phyloP scores from a whole-genome alignment of 352 stramenopile genomes.

The Globisporangium radiosum region DNA sequence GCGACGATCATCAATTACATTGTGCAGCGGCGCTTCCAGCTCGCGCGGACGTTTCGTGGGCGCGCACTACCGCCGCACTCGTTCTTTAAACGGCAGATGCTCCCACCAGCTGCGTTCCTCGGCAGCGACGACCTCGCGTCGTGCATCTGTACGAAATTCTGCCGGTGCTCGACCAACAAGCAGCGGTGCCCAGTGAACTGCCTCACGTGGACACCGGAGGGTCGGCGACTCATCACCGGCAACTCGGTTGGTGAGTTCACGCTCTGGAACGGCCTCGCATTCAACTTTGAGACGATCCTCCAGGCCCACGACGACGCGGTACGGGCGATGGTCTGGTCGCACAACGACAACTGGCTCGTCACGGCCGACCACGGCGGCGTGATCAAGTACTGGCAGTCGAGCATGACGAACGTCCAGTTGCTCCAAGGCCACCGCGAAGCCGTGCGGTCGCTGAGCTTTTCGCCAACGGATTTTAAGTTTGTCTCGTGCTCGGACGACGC shows the following conservation, averaged over 20 bases:
- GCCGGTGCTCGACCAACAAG: conserved; percentile 87
- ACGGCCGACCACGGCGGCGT: conserved; percentile 86
- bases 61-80: conserved; percentile 67
- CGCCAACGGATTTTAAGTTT: conserved; percentile 97
- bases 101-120: conserved; percentile 58
- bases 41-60: conserved; percentile 36
- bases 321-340: conserved; percentile 87
- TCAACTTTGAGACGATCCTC: conserved; percentile 97
- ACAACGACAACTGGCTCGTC: conserved; percentile 88
- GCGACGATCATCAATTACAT: conserved; percentile 82
- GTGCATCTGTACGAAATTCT: conserved; percentile 85
- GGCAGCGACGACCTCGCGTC: conserved; percentile 63
- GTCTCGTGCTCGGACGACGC: conserved; percentile 96
- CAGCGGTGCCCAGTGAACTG: conserved; percentile 89
- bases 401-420: conserved; percentile 85
- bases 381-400: conserved; percentile 91
- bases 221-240: conserved; percentile 92
- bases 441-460: conserved; percentile 95
- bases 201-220: conserved; percentile 95
- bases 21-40: conserved; percentile 64
- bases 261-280: conserved; percentile 96
- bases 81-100: conserved; percentile 81
- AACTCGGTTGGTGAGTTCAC: conserved; percentile 97
- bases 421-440: conserved; percentile 83
- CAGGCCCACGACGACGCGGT: conserved; percentile 87